Conservation (phyloP, 768 basidiomycete species). For the Hortiboletus campestris region DNA sequence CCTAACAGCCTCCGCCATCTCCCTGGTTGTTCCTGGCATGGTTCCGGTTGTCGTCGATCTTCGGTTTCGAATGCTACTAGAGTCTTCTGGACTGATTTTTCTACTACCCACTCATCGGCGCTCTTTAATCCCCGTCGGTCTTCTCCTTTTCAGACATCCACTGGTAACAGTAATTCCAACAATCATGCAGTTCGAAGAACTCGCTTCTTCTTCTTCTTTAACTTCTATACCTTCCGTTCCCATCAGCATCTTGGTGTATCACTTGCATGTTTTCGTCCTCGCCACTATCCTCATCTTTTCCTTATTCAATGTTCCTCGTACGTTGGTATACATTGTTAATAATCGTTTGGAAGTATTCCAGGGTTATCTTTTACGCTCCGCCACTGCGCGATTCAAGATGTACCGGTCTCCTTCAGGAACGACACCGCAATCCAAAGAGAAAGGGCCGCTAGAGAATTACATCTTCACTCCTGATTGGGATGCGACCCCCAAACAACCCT, state of each 20-base stretch:
- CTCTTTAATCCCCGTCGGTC: background rate
- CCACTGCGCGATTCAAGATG: constrained; percentile 16
- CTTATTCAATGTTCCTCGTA: constrained; percentile 46
- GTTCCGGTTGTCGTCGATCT: too few species aligned
- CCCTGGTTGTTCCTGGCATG: too few species aligned
- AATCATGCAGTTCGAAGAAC: constrained; percentile 5
- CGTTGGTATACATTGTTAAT: constrained; percentile 48
- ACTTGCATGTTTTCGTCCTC: constrained; percentile 46
- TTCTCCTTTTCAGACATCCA: background rate
- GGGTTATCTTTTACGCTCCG: background rate
- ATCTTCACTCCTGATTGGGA: background rate
- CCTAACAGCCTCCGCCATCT: too few species aligned
- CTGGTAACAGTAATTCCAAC: too few species aligned
- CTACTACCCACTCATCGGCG: too few species aligned
- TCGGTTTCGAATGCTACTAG: too few species aligned
- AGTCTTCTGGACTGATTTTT: too few species aligned
- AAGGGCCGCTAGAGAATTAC: background rate
- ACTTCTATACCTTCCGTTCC: background rate
- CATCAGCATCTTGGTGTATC: constrained; percentile 18
- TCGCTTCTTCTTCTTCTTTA: background rate
- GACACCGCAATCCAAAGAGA: too few species aligned
- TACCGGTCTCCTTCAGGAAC: background rate
- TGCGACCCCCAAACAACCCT: constrained; percentile 10
- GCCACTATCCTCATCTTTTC: constrained; percentile 38
- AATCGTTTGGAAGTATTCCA: constrained; percentile 40